Base-by-base conservation (phyloP, 1,284 basidiomycete genomes). In the Tausonia pullulans region DNA sequence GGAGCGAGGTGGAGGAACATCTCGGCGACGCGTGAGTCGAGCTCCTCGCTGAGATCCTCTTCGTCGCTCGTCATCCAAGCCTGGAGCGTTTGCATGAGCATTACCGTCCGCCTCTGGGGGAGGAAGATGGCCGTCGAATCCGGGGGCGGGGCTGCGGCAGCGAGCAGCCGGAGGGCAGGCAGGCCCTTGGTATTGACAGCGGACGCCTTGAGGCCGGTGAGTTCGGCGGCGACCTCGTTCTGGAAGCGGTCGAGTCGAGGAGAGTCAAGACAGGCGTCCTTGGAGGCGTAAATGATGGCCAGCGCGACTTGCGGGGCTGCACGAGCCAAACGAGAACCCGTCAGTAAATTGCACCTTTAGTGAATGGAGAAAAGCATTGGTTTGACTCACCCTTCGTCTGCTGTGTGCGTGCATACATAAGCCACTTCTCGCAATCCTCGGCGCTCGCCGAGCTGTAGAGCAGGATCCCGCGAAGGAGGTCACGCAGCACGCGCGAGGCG, bases 121-220 rank as follows among this genome's bases (percentile, higher is more conserved):
- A 98, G 78, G 77, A 95, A 91, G n/a, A 87, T 80, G 1, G 89
- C 79, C 8, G 89, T 86, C 0, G 88, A 87, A 43, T 94, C 87
- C 1, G 81, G 76, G 14, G 86, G 81, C 0, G 95, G 94, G 0
- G 93, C 90, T 0, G 83, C 79, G 0, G 87, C 86, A 0, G 82
- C 80, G n/a, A 98, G 80, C 10, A 85, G 79, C 3, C 85, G 82
- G 5, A 98, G 79, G 0, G 84, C 75, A 11, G 82, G 74, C 2
- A 94, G 76, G 2, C 93, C 92, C 40, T 84, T 82, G 0, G 79
- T 81, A 66, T 85, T 84, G 3, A 85, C 85, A 52, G 85, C 83
- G 4, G 74, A 70, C 0, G 87, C 74, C 1, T 81, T 80, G 9
- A 96, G 79, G 14, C 87, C 88, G 0, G 89, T 78, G 2, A 95